Evolutionary conservation across 371 early-diverging fungal genomes (phyloP), one percentile per base, ranked within the genome.

Genomic region (Rhizomucor miehei): DNA sequence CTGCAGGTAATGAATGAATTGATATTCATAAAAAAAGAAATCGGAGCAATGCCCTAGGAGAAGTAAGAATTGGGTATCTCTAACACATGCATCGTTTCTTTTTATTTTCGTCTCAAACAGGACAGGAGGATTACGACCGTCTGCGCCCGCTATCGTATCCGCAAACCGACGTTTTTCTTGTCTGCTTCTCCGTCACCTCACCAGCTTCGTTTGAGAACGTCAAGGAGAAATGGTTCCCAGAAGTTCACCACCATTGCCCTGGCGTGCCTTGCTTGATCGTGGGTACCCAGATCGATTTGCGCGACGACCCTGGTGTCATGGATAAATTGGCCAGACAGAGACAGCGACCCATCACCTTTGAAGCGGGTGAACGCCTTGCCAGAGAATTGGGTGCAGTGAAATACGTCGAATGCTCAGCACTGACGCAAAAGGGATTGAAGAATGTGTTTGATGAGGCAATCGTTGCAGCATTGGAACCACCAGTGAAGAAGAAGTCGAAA

Each of bases 401-500:
- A 74, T 99, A 97, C 71, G 90, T 99, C 44, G 99, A 99, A 66
- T 99, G 98, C 66, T 95, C 95, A 50, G 95, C 99, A 21, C 73
- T 95, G 61, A 97, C 97, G 34, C 98, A 95, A 67, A 87, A 89
- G 65, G 87, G 99, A 5, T 77, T 99, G 54, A 95, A 97, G 75
- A 96, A 99, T 66, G 98, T 99, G 24, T 98, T 98, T 82, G 98
- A 96, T 68, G 97, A 98, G 71, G 98, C 98, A 8, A 97, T 98
- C 63, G 93, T 97, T 25, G 98, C 97, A n/a, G 98, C 97, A 29
- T 70, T 98, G 57, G 95, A 94, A 61, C 97, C 98, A 24, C 97
- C 95, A 20, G 79, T 80, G 19, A 76, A 85, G 57, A 88, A 86
- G 77, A 87, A 89, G 77, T 82, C 86, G 61, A 82, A 73, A 60